Percentiles rank a stretch among this genome's conserved stretches.
Evolutionary conservation across 139 green algal species (phyloP).

Genomic region (Chlamydomonas sp.): DNA sequence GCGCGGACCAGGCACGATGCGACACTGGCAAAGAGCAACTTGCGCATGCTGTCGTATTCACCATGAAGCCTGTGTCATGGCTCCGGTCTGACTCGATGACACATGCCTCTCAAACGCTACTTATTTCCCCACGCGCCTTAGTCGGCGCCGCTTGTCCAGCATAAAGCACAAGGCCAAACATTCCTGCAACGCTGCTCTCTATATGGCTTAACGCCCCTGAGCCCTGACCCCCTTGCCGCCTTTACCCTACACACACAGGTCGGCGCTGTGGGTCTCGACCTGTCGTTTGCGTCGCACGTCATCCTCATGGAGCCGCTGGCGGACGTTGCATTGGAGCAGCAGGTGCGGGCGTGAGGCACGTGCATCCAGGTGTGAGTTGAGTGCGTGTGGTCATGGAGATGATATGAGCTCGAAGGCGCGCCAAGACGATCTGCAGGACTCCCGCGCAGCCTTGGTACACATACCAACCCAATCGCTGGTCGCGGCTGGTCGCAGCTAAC

Average conservation of each 20-base stretch:
- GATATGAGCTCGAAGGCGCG: not conserved
- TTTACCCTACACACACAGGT: not conserved
- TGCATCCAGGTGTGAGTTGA: not conserved
- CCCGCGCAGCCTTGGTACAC: not conserved
- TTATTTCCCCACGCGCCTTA: not conserved
- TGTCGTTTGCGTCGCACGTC: slow-evolving; percentile 88
- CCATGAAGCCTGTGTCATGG: no score
- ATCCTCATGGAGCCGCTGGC: slow-evolving; percentile 96
- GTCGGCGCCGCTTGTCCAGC: no score
- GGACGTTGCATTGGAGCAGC: slow-evolving; percentile 80
- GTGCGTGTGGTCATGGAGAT: not conserved
- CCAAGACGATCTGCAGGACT: not conserved
- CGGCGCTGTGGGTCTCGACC: slow-evolving; percentile 88
- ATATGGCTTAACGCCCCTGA: not conserved
- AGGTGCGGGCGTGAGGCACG: slow-evolving; percentile 46
- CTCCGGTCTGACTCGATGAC: no score
- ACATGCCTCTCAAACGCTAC: no score
- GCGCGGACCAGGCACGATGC: no score
- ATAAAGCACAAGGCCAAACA: not conserved
- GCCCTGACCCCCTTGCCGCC: not conserved
- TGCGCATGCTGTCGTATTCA: no score
- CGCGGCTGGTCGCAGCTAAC: not conserved
- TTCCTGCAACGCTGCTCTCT: not conserved
- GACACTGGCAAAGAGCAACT: no score
- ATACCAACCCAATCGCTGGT: not conserved